Conservation (phyloP, 2,329 filamentous ascomycete species). For the Fusarium graminum region DNA sequence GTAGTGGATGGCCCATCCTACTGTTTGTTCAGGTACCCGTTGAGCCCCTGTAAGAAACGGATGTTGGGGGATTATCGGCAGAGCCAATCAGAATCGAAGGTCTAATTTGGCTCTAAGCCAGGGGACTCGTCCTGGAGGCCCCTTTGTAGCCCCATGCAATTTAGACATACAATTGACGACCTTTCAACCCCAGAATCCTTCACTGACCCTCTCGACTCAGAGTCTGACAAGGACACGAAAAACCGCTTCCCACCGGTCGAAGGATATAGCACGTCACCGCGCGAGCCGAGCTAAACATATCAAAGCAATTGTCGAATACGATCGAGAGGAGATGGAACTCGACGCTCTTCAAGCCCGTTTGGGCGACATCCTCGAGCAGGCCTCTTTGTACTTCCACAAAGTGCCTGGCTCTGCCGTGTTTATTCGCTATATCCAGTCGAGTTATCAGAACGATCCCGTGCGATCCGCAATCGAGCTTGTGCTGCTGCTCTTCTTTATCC, state of each 20-base stretch:
- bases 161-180: constrained; percentile 12
- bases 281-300: not conserved
- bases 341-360: constrained; percentile 68
- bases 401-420: constrained; percentile 95
- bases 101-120: constrained; percentile 8
- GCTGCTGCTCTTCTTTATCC: constrained; percentile 93
- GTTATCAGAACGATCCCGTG: constrained; percentile 96
- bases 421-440: constrained; percentile 94
- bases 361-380: constrained; percentile 64
- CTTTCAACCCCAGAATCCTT: constrained; percentile 18
- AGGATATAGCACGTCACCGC: not conserved
- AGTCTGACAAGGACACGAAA: constrained; percentile 9
- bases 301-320: constrained; percentile 2
- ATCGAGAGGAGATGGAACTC: constrained; percentile 67
- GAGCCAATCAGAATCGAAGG: constrained; percentile 24
- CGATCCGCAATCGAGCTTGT: constrained; percentile 94
- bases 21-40: constrained; percentile 30
- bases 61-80: constrained; percentile 2
- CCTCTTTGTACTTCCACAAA: constrained; percentile 80
- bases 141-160: constrained; percentile 27
- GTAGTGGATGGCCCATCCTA: constrained; percentile 19
- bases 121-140: constrained; percentile 29
- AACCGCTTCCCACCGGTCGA: not conserved
- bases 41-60: constrained; percentile 23
- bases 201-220: constrained; percentile 1